phyloP scores from a whole-genome alignment of 371 early-diverging fungal species.

The Parasitella parasitica region DNA sequence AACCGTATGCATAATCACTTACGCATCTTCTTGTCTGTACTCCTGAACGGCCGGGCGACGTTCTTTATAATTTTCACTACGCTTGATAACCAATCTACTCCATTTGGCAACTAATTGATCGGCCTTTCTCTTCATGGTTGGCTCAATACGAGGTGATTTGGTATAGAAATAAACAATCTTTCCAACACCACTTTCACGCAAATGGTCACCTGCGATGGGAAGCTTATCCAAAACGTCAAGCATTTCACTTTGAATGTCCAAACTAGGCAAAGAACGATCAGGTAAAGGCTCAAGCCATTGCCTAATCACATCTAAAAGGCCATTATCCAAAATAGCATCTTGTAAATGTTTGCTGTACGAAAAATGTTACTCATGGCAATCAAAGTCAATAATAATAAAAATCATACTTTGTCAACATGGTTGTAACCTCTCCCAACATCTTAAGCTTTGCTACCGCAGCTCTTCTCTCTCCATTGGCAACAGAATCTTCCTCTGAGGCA shows the following conservation, averaged over 20 bases:
- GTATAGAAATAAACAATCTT: conserved; percentile 94
- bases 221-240: conserved; percentile 74
- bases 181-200: conserved; percentile 90
- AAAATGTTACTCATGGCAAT: background rate
- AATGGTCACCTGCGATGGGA: conserved; percentile 84
- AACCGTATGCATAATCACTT: conserved; percentile 6
- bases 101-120: conserved; percentile 84
- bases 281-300: conserved; percentile 97
- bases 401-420: conserved; percentile 68
- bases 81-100: conserved; percentile 83
- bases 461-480: conserved; percentile 68
- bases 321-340: conserved; percentile 81
- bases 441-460: conserved; percentile 87
- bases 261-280: conserved; percentile 91
- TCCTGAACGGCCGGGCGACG: conserved; percentile 41
- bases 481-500: conserved; percentile 78
- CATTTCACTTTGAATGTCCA: conserved; percentile 89
- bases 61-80: conserved; percentile 79
- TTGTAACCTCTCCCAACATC: conserved; percentile 71
- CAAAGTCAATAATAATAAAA: background rate
- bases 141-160: conserved; percentile 82
- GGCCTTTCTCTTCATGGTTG: conserved; percentile 75
- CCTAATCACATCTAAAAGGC: conserved; percentile 84
- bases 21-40: conserved; percentile 44
- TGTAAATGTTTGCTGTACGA: conserved; percentile 55